Conservation (phyloP, 345 rosid genomes). For the Syzygium grande region DNA sequence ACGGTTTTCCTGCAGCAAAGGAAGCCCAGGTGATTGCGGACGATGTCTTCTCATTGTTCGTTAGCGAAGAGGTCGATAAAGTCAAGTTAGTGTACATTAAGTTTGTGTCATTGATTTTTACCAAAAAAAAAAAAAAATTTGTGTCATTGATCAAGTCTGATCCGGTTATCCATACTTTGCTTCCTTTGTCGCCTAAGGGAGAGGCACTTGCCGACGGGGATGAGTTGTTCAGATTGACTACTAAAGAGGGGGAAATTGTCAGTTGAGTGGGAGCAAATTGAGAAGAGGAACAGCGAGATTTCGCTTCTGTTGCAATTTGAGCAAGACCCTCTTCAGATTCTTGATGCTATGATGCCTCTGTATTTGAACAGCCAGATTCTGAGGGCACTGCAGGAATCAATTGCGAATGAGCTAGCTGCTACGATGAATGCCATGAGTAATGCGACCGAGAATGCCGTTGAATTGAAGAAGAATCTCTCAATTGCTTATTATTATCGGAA, state of each 20-base stretch:
- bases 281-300: constrained; percentile 13
- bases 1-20: constrained; percentile 56
- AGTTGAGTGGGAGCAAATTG: constrained; percentile 45
- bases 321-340: constrained; percentile 87
- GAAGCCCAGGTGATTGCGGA: constrained; percentile 85
- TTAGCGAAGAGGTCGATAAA: constrained; percentile 77
- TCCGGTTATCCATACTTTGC: constrained; percentile 60
- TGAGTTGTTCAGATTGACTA: constrained; percentile 72
- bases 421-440: constrained; percentile 87
- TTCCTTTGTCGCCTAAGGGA: constrained; percentile 55
- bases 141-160: constrained; percentile 60
- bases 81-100: constrained; percentile 76
- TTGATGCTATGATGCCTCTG: constrained; percentile 91
- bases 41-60: constrained; percentile 62
- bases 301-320: constrained; percentile 74
- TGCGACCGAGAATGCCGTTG: constrained; percentile 76
- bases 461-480: constrained; percentile 58
- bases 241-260: constrained; percentile 55
- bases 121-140: too few relatives aligned
- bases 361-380: constrained; percentile 81
- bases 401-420: constrained; percentile 78
- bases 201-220: constrained; percentile 57
- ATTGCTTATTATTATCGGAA: constrained; percentile 59
- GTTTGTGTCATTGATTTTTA: constrained; percentile 63
- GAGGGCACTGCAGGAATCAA: constrained; percentile 77